Evolutionary conservation across 2,329 filamentous ascomycete genomes (phyloP), one percentile per base, ranked within the genome.

Genomic region (Fusarium protoensiforme): DNA sequence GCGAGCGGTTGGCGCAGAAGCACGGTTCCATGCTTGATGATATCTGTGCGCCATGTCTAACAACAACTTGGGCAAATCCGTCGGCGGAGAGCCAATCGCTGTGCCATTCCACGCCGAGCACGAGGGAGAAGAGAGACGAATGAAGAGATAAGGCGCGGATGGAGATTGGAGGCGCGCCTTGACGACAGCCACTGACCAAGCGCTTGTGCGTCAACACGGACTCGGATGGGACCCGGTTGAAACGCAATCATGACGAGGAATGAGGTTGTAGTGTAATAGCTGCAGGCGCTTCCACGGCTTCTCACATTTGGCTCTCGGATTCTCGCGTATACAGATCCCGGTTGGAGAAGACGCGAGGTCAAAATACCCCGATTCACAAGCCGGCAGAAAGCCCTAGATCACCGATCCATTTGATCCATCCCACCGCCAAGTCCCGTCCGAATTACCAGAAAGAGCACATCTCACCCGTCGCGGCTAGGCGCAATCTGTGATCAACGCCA

Each of bases 181-280:
- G 54, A 67, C 35, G 54, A 41, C 36, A 65, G 33, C 64, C 46
- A 46, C 54, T 57, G 64, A 63, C 67, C 51, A 38, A 62, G 63
- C 46, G 60, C 60, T 64, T 73, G 48, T 68, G 60, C 54, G 53
- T 46, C 46, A 43, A 57, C 38, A 71, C 61, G 65, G 61, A 74
- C 54, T 73, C 58, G 71, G 71, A 65, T 58, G 59, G 61, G 46
- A 48, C 53, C 46, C 58, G 53, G 27, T 63, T 54, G 46, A 69
- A 72, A 69, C 64, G 71, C 61, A 63, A 73, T 56, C 53, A 74
- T 74, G 71, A 74, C 71, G 71, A 61, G 41, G 36, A 33, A 56
- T 64, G 53, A 56, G 54, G 59, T 62, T 59, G 58, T 27, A 46
- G 41, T 18, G 41, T 46, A 24, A 22, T 46, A 61, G 66, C 36